Conservation (phyloP, 768 basidiomycete genomes). For the Tephrocybe sp. region DNA sequence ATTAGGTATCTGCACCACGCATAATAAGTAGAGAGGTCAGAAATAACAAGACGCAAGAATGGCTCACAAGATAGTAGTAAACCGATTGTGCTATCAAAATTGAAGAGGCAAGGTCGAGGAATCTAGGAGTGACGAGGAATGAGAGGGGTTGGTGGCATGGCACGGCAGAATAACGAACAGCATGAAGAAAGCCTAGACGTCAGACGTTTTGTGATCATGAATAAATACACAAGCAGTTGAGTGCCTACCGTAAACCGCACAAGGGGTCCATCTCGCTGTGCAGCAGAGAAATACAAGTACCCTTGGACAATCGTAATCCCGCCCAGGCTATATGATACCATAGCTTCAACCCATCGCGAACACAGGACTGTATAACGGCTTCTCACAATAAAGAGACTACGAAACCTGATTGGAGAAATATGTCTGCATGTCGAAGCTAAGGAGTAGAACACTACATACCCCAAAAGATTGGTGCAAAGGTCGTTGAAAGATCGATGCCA, state of each 20-base stretch:
- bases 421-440: background rate
- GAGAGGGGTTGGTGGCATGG: background rate
- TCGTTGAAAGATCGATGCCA: slow-evolving; percentile 20
- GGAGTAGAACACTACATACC: slow-evolving; percentile 13
- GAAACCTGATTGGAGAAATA: slow-evolving; percentile 20
- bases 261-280: slow-evolving; percentile 23
- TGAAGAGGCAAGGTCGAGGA: slow-evolving; percentile 39
- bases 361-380: background rate
- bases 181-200: slow-evolving; percentile 27
- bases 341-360: background rate
- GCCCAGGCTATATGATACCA: slow-evolving; percentile 25
- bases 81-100: slow-evolving; percentile 41
- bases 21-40: background rate
- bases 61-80: slow-evolving; percentile 41
- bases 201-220: background rate
- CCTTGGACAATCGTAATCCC: slow-evolving; percentile 44
- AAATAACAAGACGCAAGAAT: background rate
- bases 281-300: slow-evolving; percentile 36
- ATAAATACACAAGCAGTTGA: background rate
- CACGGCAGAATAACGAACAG: slow-evolving; percentile 19
- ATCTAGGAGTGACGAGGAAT: too few species aligned
- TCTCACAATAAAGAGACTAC: slow-evolving; percentile 27
- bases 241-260: slow-evolving; percentile 28
- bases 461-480: slow-evolving; percentile 33
- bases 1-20: slow-evolving; percentile 35